phyloP scores from a whole-genome alignment of 2,329 filamentous ascomycete species.

The Calonectria fujianensis region DNA sequence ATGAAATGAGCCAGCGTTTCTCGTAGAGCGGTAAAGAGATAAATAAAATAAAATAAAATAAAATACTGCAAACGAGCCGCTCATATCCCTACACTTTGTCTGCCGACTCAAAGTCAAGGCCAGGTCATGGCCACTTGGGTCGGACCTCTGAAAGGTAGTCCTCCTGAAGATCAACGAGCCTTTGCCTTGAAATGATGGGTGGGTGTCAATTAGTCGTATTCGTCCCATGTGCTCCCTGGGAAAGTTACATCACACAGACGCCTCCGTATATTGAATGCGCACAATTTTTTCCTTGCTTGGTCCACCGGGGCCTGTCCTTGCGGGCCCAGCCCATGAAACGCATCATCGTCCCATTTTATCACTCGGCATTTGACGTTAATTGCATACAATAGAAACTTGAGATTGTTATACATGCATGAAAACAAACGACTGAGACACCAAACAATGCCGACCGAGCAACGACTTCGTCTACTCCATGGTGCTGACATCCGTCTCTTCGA shows the following conservation, averaged over 20 bases:
- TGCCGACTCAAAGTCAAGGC: conserved; percentile 4
- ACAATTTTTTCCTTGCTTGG: conserved; percentile 8
- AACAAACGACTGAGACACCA: conserved; percentile 33
- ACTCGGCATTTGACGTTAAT: conserved; percentile 14
- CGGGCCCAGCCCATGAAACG: conserved; percentile 27
- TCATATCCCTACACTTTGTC: conserved; percentile 8
- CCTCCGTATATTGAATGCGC: conserved; percentile 17
- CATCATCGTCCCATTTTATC: conserved; percentile 30
- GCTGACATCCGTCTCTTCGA: conserved; percentile 85
- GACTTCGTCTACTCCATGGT: conserved; percentile 67
- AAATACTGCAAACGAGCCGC: neutral
- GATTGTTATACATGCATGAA: conserved; percentile 24
- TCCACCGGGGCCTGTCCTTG: conserved; percentile 19
- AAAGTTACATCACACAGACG: conserved; percentile 47
- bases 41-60: conserved; percentile 1
- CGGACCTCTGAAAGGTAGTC: conserved; percentile 1
- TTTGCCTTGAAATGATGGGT: conserved; percentile 27
- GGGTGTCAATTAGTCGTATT: conserved; percentile 38
- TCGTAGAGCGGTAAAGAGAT: neutral
- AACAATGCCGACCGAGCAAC: conserved; percentile 48
- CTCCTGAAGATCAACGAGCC: conserved; percentile 35
- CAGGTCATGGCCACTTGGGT: conserved; percentile 2
- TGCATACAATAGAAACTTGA: conserved; percentile 10
- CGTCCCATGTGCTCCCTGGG: conserved; percentile 26
- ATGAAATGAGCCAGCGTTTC: conserved; percentile 30